These are phyloP conservation scores for Echria macrotheca DNA, from an alignment of 495 filamentous ascomycete genomes.

Conservation along the genomic window DNA sequence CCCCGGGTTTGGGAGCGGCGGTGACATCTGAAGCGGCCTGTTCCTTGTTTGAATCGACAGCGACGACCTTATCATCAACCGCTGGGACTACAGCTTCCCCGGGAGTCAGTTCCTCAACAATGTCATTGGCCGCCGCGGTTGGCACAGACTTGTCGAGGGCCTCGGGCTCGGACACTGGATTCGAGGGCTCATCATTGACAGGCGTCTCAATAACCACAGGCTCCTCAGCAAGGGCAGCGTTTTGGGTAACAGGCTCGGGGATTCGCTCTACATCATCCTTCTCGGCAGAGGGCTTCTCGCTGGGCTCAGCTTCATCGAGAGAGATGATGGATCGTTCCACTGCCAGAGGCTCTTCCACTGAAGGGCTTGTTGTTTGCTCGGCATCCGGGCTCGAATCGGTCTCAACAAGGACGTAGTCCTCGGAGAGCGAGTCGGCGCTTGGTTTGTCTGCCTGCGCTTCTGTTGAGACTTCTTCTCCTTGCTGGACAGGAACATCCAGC, in stretches of 20 bases:
- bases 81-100: neutral
- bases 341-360: constrained; percentile 11
- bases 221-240: constrained; percentile 3
- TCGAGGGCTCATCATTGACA: neutral
- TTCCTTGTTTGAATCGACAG: neutral
- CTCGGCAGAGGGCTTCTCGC: constrained; percentile 3
- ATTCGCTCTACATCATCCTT: neutral
- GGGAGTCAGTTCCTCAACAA: neutral
- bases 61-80: neutral
- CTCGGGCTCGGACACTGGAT: neutral
- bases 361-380: constrained; percentile 5
- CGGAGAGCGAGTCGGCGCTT: constrained; percentile 10
- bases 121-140: too few species aligned
- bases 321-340: constrained; percentile 15
- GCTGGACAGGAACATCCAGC: neutral
- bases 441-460: neutral
- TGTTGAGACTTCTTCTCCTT: neutral
- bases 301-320: constrained; percentile 9
- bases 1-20: too few species aligned
- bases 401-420: constrained; percentile 23
- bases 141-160: neutral
- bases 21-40: neutral
- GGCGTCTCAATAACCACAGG: neutral
- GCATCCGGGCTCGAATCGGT: constrained; percentile 7
- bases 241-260: neutral